Percentiles rank a stretch among this genome's conserved stretches.
phyloP scores from a whole-genome alignment of 2,329 filamentous ascomycete species.

The Intubia oerlemansii region DNA sequence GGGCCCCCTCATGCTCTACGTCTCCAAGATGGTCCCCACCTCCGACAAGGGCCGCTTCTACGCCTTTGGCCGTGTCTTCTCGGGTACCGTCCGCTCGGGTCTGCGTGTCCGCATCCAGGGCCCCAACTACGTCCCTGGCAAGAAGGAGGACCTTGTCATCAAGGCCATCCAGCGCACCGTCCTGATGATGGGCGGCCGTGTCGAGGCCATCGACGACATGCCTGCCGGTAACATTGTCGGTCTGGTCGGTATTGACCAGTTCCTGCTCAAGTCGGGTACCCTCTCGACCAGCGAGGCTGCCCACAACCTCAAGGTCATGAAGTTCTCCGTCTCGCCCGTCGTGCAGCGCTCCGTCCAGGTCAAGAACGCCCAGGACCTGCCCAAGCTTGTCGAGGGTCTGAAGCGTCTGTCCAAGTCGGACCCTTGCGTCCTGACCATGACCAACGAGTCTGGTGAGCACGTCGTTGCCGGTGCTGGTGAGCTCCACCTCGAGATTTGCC shows the following conservation, averaged over 20 bases:
- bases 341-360: slow-evolving; percentile 97
- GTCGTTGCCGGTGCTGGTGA: slow-evolving; percentile 98
- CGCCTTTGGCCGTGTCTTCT: slow-evolving; percentile 99
- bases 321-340: slow-evolving; percentile 99
- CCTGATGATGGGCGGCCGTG: slow-evolving; percentile 99
- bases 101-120: slow-evolving; percentile 99
- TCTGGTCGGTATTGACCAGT: slow-evolving; percentile 98
- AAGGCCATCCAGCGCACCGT: slow-evolving; percentile 99
- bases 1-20: slow-evolving; percentile 98
- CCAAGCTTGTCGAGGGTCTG: slow-evolving; percentile 99
- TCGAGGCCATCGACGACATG: slow-evolving; percentile 94
- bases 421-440: slow-evolving; percentile 85
- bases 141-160: slow-evolving; percentile 98
- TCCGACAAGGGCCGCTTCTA: slow-evolving; percentile 99
- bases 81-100: slow-evolving; percentile 92
- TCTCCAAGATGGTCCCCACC: slow-evolving; percentile 99
- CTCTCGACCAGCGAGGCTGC: slow-evolving; percentile 92
- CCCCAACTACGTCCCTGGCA: slow-evolving; percentile 92
- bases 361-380: slow-evolving; percentile 99
- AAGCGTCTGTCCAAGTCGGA: slow-evolving; percentile 99
- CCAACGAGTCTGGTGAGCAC: slow-evolving; percentile 91
- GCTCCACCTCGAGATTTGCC: slow-evolving; percentile 98
- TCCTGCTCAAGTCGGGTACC: slow-evolving; percentile 99
- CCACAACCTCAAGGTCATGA: slow-evolving; percentile 99
- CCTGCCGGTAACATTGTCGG: slow-evolving; percentile 99